Conservation (phyloP, 1,284 basidiomycete genomes). For the Sanghuangporus baumii region DNA sequence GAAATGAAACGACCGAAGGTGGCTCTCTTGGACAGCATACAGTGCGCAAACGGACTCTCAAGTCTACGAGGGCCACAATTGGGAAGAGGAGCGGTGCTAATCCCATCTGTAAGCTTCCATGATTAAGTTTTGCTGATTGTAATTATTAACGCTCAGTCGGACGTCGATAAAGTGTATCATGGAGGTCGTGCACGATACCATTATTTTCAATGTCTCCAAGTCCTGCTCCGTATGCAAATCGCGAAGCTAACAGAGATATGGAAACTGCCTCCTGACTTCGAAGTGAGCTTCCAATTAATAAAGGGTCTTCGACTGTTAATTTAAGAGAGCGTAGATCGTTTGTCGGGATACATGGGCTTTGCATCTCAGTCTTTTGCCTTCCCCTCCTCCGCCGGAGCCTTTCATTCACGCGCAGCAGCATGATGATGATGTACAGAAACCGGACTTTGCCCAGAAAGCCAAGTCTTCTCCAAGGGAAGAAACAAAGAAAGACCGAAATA, state of each 20-base stretch:
- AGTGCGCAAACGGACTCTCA: conserved; percentile 57
- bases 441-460: conserved; percentile 20
- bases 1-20: conserved; percentile 62
- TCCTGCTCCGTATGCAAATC: conserved; percentile 73
- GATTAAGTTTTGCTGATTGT: neutral
- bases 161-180: conserved; percentile 60
- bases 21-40: conserved; percentile 53
- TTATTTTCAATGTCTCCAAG: conserved; percentile 78
- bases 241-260: conserved; percentile 57
- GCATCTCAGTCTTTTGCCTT: conserved; percentile 59
- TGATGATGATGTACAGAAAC: conserved; percentile 17
- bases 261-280: conserved; percentile 72
- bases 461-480: conserved; percentile 17
- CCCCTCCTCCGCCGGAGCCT: conserved; percentile 58
- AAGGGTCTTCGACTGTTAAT: neutral
- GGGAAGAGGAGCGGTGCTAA: conserved; percentile 45
- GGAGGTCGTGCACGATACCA: conserved; percentile 70
- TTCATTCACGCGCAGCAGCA: conserved; percentile 38
- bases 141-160: neutral
- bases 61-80: conserved; percentile 45
- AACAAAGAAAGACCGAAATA: conserved; percentile 20
- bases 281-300: conserved; percentile 44
- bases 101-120: conserved; percentile 43
- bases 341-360: conserved; percentile 82
- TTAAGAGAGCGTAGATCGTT: conserved; percentile 44